Conservation (phyloP, 208 protist species). For the Vickermania spadyakhi region DNA sequence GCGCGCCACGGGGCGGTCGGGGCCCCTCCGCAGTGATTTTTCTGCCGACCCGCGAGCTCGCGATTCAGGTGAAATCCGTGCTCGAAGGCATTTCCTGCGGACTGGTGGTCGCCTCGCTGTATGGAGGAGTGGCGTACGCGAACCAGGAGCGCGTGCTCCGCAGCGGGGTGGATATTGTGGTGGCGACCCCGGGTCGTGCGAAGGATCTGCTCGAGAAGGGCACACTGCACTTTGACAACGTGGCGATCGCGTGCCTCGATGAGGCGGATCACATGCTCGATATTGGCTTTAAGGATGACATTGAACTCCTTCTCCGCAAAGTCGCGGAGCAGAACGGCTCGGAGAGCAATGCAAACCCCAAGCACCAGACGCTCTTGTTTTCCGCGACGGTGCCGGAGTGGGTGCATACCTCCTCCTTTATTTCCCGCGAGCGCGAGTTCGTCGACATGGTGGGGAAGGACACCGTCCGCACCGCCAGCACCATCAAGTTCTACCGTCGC, state of each 20-base stretch:
- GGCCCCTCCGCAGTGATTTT: conserved; percentile 92
- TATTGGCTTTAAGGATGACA: conserved; percentile 95
- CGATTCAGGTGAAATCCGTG: conserved; percentile 96
- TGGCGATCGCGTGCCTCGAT: conserved; percentile 95
- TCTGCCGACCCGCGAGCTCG: conserved; percentile 97
- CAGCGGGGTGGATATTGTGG: conserved; percentile 97
- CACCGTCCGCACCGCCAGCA: conserved; percentile 90
- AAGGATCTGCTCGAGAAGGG: conserved; percentile 98
- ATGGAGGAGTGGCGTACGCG: conserved; percentile 92
- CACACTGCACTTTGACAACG: conserved; percentile 80
- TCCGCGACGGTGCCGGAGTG: conserved; percentile 91
- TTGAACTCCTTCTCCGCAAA: conserved; percentile 93
- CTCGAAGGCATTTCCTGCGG: conserved; percentile 79
- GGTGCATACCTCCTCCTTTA: conserved; percentile 79
- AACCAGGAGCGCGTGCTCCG: conserved; percentile 87
- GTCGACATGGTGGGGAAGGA: conserved; percentile 93
- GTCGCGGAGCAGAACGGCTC: conserved; percentile 89
- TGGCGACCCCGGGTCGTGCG: conserved; percentile 97
- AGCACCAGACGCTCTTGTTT: conserved; percentile 91
- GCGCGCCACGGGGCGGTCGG: conserved; percentile 28
- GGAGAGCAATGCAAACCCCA: conserved; percentile 53
- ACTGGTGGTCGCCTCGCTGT: conserved; percentile 89
- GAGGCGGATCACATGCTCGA: conserved; percentile 99
- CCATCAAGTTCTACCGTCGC: conserved; percentile 78
- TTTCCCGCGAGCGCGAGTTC: conserved; percentile 83